Base-by-base conservation (phyloP, 345 rosid genomes). In the Populus alba region DNA sequence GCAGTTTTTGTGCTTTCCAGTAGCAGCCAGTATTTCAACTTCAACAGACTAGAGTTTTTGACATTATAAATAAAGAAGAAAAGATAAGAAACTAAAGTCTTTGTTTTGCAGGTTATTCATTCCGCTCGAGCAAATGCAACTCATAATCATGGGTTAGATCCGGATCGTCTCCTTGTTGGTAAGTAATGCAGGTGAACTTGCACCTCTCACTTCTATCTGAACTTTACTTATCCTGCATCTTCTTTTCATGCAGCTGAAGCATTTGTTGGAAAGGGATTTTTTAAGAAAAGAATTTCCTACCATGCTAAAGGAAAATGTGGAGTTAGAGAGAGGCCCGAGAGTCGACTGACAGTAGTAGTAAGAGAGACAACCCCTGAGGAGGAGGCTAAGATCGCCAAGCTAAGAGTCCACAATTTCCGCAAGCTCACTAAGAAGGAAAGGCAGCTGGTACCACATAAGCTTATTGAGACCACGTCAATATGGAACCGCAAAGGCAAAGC, bases 81-180 rank as follows among this genome's bases (percentile, higher is more conserved):
- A 57, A 57, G 1, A 41, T 0, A 38, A 35, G 22, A 38, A 73
- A 3, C n/a, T 53, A 38, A 68, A 75, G 23, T 45, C 57, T 69
- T 6, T 80, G 41, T 0, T 68, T 29, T 77, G 74, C 79, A 93
- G 97, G 97, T 96, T 83, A 88, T 96, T 74, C 99, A 91, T 85
- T 93, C 97, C 16, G 98, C 97, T 39, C 86, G 92, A 79, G 98
- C 97, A 69, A 92, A 96, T 84, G 99, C 99, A 65, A 77, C 89
- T 43, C 98, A 96, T 77, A 96, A 96, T 83, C 97, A 96, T 83
- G 97, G 95, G 69, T 77, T 96, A 79, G 91, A 96, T 85, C 86
- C 93, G 8, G 94, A 90, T 20, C 90, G 91, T 79, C 97, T 94
- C 70, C 91, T 94, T 63, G 90, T 96, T 80, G 97, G 99, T 94